A percentile compares a stretch with the other conserved stretches of the same genome.
Conservation (phyloP, 2,329 filamentous ascomycete species). For the Pestalotiopsis sp. region DNA sequence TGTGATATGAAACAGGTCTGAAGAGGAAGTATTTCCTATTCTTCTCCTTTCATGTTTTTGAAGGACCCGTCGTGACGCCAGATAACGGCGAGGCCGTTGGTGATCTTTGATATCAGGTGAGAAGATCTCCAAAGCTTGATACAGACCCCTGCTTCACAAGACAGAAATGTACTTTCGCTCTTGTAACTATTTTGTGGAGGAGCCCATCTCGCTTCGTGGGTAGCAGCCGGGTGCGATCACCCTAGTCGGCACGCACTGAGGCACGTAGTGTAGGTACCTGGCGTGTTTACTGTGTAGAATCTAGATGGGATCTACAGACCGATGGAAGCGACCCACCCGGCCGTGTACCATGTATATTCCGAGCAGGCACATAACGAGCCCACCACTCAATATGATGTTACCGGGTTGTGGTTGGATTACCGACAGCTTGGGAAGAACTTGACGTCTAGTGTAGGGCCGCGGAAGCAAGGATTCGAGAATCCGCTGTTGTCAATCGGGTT, state of each 20-base stretch:
- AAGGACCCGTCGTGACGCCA: neutral
- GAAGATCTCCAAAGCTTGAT: neutral
- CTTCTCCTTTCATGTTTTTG: neutral
- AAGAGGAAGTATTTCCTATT: neutral
- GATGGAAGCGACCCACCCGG: neutral
- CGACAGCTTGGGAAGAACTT: slow-evolving; percentile 1
- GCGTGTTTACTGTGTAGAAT: too few relatives aligned
- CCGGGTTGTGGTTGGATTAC: slow-evolving; percentile 1
- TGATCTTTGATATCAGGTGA: neutral
- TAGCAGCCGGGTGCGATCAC: neutral
- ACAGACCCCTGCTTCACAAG: neutral
- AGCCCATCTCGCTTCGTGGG: neutral
- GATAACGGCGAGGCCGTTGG: neutral
- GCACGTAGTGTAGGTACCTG: neutral
- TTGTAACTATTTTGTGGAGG: neutral
- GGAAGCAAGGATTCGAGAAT: neutral
- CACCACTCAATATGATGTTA: neutral
- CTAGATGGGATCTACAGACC: neutral
- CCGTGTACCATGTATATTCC: neutral
- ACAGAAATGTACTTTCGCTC: neutral
- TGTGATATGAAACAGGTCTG: neutral
- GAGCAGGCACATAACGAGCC: neutral
- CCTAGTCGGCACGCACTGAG: neutral
- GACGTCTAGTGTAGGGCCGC: neutral
- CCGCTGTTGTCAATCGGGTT: neutral